Evolutionary conservation across 345 rosid genomes (phyloP), one percentile per base, ranked within the genome.

Genomic region (Eucalyptus grandis): DNA sequence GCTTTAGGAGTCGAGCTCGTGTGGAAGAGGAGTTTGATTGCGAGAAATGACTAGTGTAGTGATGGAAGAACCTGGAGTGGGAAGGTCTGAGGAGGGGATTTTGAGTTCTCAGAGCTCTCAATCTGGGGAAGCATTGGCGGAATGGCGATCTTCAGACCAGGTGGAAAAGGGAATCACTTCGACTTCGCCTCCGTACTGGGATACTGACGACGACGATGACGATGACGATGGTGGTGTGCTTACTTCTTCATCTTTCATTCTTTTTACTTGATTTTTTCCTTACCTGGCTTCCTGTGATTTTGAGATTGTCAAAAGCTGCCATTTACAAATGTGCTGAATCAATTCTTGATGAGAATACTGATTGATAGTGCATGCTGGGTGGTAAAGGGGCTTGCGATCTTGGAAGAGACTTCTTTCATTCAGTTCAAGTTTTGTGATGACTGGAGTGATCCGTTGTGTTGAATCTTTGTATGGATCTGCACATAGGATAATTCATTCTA

Each of bases 61-160:
- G 51, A 92, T 91, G 53, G 98, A 94, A 92, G 99, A 95, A 72
- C 89, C 95, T 90, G 96, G 97, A 89, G 96, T 89, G 89, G 98
- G 94, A 92, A 91, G 94, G 94, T 93, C 97, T 91, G 88, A 86
- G 81, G 98, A 95, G 91, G 97, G 96, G 86, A 91, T 91, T 92
- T 94, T 93, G 22, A 95, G 94, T 85, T 93, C 93, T 88, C 94
- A 91, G 92, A 93, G 90, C 67, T 95, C 95, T 89, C 95, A 95
- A 89, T 92, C 95, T 72, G 97, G 95, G 89, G 99, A 98, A 94
- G 96, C 96, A 53, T 90, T 96, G 89, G 97, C 94, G 5, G 98
- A 97, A 92, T 98, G 99, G 98, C 96, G 98, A 67, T 98, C 99
- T 13, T 98, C 97, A 86, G 98, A 95, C 92, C 98, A 95, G 95